Evolutionary conservation across 176 grass and related monocot species (phyloP).

Genomic region (Ampelocalamus luodianensis): DNA sequence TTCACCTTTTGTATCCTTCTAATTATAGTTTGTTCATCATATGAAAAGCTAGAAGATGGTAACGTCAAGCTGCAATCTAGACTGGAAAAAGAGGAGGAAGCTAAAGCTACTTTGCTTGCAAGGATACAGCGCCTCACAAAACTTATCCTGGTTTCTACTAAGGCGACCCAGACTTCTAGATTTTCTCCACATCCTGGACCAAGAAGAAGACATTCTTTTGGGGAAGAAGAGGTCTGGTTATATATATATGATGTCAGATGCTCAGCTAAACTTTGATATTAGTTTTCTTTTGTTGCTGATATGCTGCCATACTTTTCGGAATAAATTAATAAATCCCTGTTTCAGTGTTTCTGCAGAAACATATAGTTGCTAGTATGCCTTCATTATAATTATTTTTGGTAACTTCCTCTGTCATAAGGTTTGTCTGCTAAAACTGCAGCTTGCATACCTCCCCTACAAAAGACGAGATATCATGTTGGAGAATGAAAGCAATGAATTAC

Average conservation of each 20-base stretch:
- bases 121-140: constrained; percentile 96
- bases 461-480: constrained; percentile 93
- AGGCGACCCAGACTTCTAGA: constrained; percentile 71
- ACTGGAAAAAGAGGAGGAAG: constrained; percentile 98
- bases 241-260: constrained; percentile 28
- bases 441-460: constrained; percentile 95
- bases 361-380: constrained; percentile 37
- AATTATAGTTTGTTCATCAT: constrained; percentile 54
- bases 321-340: constrained; percentile 15
- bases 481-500: constrained; percentile 81
- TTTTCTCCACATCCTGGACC: constrained; percentile 82
- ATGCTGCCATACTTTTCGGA: constrained; percentile 30
- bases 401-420: constrained; percentile 30
- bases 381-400: constrained; percentile 34
- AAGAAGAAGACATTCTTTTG: constrained; percentile 97
- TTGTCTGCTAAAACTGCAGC: constrained; percentile 60
- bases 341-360: constrained; percentile 27
- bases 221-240: constrained; percentile 92
- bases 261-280: constrained; percentile 20
- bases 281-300: constrained; percentile 34
- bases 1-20: constrained; percentile 44
- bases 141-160: constrained; percentile 97
- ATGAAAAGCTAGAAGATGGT: constrained; percentile 97
- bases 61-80: constrained; percentile 94
- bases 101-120: constrained; percentile 93